Base-by-base conservation (phyloP, 345 rosid genomes). In the Tarenaya hassleriana region DNA sequence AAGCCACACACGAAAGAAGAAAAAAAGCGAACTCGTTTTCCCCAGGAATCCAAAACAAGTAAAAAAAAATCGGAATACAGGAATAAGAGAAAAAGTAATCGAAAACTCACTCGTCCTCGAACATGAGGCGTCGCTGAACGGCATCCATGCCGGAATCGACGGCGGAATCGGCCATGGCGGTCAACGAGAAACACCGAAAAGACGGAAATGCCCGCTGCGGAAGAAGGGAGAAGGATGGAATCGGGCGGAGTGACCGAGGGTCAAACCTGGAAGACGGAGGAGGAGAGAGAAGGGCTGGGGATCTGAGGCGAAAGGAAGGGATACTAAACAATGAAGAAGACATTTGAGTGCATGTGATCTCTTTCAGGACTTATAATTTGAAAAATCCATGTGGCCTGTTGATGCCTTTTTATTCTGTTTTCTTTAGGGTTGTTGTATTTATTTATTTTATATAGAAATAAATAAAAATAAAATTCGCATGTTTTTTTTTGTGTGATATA, bases 71-170 rank as follows among this genome's bases (percentile, higher is more conserved):
- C 15, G n/a, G 41, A 37, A 2, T 10, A 37, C n/a, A 37, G 41
- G 14, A 37, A 14, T 42, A n/a, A 49, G 3, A 33, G 47, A 45
- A 21, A 3, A 3, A 41, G 16, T 7, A 13, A 64, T 12, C 10
- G 40, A 59, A 47, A 2, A 66, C 68, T 24, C 63, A 73, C 99
- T 92, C 91, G 61, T 92, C 99, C 29, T 88, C 97, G 24, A 88
- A 88, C 99, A 92, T 92, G 75, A 85, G 97, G 68, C 99, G 99
- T 32, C 95, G 68, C 75, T 92, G 99, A 63, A 92, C 99, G 43
- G 94, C 99, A 69, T 92, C 97, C 97, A 92, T 92, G 62, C 81
- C 86, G 42, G 80, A 78, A 56, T 88, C 82, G 14, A 75, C 64
- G 58, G 72, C 66, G 52, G 74, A 72, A 10, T 62, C 83, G 73